phyloP scores from a whole-genome alignment of 257 asterid species.

The Petunia axillaris region DNA sequence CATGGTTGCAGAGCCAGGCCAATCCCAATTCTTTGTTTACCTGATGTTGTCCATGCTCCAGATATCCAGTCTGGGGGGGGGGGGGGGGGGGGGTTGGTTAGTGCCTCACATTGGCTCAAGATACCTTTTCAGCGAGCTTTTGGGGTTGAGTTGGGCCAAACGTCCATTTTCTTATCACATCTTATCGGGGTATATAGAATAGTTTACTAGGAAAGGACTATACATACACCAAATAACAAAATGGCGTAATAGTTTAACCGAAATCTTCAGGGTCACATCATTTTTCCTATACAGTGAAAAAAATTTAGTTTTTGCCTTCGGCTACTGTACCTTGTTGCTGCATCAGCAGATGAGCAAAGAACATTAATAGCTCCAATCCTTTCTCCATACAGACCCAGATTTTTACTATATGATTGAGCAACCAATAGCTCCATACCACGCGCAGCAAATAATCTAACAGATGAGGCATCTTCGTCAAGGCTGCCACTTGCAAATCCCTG shows the following conservation, averaged over 20 bases:
- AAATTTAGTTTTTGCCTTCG: not conserved
- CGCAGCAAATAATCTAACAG: constrained; percentile 89
- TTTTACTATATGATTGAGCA: constrained; percentile 97
- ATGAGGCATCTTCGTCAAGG: constrained; percentile 90
- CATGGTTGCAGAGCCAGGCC: too few species aligned
- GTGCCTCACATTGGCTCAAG: too few species aligned
- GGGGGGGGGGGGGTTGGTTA: too few species aligned
- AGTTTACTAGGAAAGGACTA: not conserved
- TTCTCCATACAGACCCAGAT: constrained; percentile 92
- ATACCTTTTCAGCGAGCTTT: too few species aligned
- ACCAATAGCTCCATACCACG: constrained; percentile 93
- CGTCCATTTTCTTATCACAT: too few species aligned
- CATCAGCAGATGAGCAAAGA: constrained; percentile 79
- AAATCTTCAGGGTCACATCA: not conserved
- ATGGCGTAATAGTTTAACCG: not conserved
- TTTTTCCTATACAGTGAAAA: not conserved
- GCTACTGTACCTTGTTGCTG: constrained; percentile 67
- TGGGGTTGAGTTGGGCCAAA: too few species aligned
- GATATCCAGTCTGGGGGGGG: too few species aligned
- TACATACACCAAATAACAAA: not conserved
- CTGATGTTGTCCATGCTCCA: too few species aligned
- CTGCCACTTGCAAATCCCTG: constrained; percentile 99
- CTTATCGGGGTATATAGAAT: not conserved
- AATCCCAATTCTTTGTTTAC: too few species aligned
- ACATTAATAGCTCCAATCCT: constrained; percentile 96